Conservation (phyloP, 768 basidiomycete genomes). For the Termitomyces sp. region DNA sequence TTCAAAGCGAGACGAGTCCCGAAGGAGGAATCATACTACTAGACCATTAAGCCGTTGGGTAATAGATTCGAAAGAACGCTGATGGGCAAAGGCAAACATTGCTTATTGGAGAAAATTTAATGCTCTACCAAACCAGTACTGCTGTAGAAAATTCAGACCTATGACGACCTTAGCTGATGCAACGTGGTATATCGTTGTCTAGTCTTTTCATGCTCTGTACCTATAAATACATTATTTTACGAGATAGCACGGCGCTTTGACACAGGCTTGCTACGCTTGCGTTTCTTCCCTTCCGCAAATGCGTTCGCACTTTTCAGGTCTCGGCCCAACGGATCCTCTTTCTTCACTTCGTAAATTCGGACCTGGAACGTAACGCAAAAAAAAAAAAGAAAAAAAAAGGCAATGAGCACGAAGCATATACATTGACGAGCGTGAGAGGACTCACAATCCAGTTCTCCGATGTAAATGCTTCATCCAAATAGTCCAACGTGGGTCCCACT, state of each 20-base stretch:
- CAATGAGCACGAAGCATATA: constrained; percentile 2
- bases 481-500: constrained; percentile 79
- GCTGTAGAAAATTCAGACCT: no score
- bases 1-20: not conserved
- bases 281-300: constrained; percentile 85
- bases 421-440: constrained; percentile 12
- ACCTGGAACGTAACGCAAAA: constrained; percentile 41
- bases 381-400: constrained; percentile 3
- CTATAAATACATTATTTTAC: constrained; percentile 8
- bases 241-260: constrained; percentile 50
- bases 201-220: not conserved
- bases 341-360: constrained; percentile 93
- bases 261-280: constrained; percentile 75
- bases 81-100: no score
- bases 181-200: no score
- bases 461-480: constrained; percentile 96
- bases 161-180: no score
- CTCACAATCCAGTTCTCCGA: constrained; percentile 99
- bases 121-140: no score
- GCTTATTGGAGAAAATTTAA: no score
- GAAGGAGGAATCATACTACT: constrained; percentile 12
- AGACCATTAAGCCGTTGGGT: not conserved
- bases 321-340: constrained; percentile 88
- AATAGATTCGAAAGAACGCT: no score
- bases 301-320: constrained; percentile 86